phyloP scores from a whole-genome alignment of 768 basidiomycete genomes.

The Collybiopsis luxurians region DNA sequence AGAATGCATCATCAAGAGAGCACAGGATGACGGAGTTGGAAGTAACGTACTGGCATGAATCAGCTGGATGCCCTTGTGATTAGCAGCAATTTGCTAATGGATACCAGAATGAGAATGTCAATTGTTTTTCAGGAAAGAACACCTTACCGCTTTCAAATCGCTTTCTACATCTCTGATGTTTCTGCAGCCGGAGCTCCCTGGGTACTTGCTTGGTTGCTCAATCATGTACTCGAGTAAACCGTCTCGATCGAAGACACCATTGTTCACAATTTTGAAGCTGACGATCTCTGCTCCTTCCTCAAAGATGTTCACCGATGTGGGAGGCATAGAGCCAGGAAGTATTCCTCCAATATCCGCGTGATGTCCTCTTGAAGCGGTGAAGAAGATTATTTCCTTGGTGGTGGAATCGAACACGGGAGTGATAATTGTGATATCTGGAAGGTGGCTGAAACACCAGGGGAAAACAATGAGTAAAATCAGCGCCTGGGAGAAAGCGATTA shows the following conservation, averaged over 20 bases:
- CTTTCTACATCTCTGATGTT: slow-evolving; percentile 89
- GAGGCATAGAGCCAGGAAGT: slow-evolving; percentile 93
- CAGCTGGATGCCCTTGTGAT: slow-evolving; percentile 86
- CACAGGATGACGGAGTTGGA: background rate
- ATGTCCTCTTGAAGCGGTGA: slow-evolving; percentile 91
- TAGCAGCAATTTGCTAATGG: slow-evolving; percentile 85
- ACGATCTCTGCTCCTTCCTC: slow-evolving; percentile 93
- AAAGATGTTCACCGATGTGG: slow-evolving; percentile 85
- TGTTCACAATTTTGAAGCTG: slow-evolving; percentile 87
- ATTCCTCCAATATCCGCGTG: slow-evolving; percentile 95
- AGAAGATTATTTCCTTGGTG: slow-evolving; percentile 78
- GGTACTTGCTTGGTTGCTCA: slow-evolving; percentile 75
- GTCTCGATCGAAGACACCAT: slow-evolving; percentile 74
- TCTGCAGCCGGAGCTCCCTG: slow-evolving; percentile 84
- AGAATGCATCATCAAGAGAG: slow-evolving; percentile 9
- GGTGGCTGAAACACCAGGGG: slow-evolving; percentile 40
- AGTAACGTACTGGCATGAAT: slow-evolving; percentile 73
- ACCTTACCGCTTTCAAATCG: slow-evolving; percentile 81
- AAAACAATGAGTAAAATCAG: background rate
- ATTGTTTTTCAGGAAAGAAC: slow-evolving; percentile 9
- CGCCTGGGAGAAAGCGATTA: slow-evolving; percentile 16
- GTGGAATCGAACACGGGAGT: slow-evolving; percentile 81
- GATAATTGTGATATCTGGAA: slow-evolving; percentile 91
- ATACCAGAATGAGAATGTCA: too few species aligned
- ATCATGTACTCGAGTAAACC: slow-evolving; percentile 80